Evolutionary conservation across 73 alveolate genomes (phyloP).

Genomic region (Uronychia setigera): DNA sequence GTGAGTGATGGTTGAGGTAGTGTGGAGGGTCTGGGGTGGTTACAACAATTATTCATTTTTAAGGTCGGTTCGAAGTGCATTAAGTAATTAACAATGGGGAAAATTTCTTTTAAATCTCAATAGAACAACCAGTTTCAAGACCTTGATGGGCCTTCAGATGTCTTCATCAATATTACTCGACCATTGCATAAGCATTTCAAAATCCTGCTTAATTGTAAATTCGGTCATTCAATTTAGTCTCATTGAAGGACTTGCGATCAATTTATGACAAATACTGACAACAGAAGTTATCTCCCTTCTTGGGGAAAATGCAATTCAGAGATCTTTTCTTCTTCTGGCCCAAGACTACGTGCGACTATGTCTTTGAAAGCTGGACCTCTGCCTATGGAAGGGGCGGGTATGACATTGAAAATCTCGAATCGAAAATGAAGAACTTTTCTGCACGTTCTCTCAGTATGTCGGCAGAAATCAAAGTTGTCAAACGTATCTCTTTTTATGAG

Average conservation of each 20-base stretch:
- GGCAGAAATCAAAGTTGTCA: not conserved
- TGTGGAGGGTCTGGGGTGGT: too few relatives aligned
- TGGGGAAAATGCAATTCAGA: not conserved
- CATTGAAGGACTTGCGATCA: not conserved
- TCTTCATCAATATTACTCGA: too few relatives aligned
- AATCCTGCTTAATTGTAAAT: not conserved
- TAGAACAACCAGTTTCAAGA: too few relatives aligned
- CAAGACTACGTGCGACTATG: not conserved
- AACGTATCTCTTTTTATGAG: slow-evolving; percentile 15
- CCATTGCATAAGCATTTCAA: not conserved
- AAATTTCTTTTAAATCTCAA: too few relatives aligned
- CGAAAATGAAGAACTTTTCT: not conserved
- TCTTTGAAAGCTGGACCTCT: not conserved
- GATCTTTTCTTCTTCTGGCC: not conserved
- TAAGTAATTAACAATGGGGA: too few relatives aligned
- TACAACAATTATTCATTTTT: too few relatives aligned
- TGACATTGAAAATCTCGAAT: not conserved
- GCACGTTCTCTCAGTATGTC: not conserved
- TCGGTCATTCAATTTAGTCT: not conserved
- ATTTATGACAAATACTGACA: not conserved
- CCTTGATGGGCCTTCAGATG: too few relatives aligned
- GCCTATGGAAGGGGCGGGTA: not conserved
- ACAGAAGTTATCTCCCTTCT: not conserved
- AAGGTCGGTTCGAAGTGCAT: too few relatives aligned
- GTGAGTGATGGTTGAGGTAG: too few relatives aligned